These are phyloP conservation scores for Ananas comosus DNA, from an alignment of 176 grass and related monocot genomes.

Conservation along the genomic window DNA sequence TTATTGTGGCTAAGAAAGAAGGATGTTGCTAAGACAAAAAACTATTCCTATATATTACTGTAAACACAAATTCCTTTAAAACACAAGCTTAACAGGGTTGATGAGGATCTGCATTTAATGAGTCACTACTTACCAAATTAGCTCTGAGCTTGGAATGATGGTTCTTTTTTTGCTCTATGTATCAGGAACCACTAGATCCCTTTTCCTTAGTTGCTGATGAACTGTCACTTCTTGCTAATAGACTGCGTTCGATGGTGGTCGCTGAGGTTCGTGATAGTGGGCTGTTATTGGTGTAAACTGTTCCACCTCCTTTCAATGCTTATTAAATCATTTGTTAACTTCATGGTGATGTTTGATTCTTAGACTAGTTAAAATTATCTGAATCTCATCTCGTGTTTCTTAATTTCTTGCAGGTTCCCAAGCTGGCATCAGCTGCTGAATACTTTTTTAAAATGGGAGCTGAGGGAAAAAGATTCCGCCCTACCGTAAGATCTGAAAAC, in stretches of 20 bases:
- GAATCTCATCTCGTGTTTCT: not conserved
- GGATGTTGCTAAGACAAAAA: no score
- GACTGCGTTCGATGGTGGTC: constrained; percentile 73
- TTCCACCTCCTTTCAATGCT: no score
- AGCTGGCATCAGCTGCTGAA: constrained; percentile 85
- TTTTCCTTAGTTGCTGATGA: constrained; percentile 91
- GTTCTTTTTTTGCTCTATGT: not conserved
- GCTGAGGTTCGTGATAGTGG: constrained; percentile 39
- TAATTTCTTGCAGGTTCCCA: constrained; percentile 62
- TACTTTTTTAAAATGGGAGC: constrained; percentile 86
- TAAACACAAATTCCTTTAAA: not conserved
- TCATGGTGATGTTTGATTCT: not conserved
- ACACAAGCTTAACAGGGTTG: not conserved
- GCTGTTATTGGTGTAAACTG: no score
- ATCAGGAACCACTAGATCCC: constrained; percentile 58
- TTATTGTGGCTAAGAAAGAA: no score
- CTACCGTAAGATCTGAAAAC: constrained; percentile 50
- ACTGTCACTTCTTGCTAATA: constrained; percentile 69
- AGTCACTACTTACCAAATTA: not conserved
- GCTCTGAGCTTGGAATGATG: not conserved
- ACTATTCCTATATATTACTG: not conserved
- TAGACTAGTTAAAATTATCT: not conserved
- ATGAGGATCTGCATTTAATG: not conserved
- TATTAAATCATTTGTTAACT: not conserved
- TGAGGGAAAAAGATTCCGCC: constrained; percentile 93